Percentiles rank a stretch among this genome's conserved stretches.
phyloP scores from a whole-genome alignment of 2,329 filamentous ascomycete genomes.

The Sporothrix brunneoviolacea region DNA sequence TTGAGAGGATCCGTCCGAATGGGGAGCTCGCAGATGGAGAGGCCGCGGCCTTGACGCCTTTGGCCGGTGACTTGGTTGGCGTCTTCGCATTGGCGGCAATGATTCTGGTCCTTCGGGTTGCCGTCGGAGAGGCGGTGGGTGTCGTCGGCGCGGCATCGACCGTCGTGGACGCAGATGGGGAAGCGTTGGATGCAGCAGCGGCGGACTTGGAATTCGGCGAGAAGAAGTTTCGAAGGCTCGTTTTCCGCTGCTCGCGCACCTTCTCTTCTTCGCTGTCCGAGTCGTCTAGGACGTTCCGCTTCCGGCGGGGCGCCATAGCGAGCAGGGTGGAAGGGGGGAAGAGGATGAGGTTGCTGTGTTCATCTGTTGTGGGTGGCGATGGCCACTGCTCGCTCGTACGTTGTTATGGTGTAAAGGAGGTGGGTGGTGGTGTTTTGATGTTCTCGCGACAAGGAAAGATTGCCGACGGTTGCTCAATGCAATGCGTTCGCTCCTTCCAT shows the following conservation, averaged over 20 bases:
- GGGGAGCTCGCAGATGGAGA: neutral
- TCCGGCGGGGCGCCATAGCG: constrained; percentile 52
- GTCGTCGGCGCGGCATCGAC: constrained; percentile 23
- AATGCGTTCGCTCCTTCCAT: constrained; percentile 6
- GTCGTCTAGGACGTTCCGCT: constrained; percentile 47
- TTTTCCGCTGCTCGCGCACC: constrained; percentile 27
- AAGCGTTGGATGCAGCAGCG: constrained; percentile 25
- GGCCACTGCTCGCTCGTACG: no score
- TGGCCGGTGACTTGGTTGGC: constrained; percentile 9
- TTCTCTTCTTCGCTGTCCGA: constrained; percentile 44
- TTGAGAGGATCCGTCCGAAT: constrained; percentile 12
- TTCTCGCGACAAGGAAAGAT: no score
- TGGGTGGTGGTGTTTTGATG: neutral
- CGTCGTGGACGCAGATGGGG: constrained; percentile 1
- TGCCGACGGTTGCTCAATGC: no score
- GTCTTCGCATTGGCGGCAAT: constrained; percentile 11
- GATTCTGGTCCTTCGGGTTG: constrained; percentile 33
- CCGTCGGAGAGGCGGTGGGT: constrained; percentile 35
- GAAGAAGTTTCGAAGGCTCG: constrained; percentile 48
- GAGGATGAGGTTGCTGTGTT: neutral
- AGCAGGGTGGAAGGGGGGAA: neutral
- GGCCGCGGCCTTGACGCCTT: constrained; percentile 18
- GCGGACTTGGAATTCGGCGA: constrained; percentile 38
- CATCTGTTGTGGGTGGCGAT: constrained; percentile 3
- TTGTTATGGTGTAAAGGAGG: no score